Evolutionary conservation across 2,329 filamentous ascomycete genomes (phyloP).

Genomic region (Metarhizium humberi): DNA sequence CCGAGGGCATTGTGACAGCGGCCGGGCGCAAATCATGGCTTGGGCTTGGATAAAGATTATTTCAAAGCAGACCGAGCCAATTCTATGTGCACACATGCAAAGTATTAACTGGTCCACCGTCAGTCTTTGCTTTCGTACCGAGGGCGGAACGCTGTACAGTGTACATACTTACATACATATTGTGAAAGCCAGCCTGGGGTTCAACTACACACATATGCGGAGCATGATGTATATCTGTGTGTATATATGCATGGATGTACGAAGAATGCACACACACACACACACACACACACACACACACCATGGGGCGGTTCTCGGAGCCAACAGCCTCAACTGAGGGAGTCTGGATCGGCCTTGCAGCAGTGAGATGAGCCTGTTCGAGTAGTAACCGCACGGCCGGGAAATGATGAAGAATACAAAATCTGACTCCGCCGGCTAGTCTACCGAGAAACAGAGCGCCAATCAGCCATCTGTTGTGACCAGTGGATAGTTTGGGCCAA

Average conservation of each 20-base stretch:
- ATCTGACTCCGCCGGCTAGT: neutral
- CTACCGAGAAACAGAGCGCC: conserved; percentile 5
- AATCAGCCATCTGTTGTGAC: conserved; percentile 1
- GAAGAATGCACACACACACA: neutral
- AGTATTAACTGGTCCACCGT: too few species aligned
- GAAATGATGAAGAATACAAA: conserved; percentile 4
- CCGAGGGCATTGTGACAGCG: neutral
- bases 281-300: neutral
- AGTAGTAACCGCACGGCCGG: conserved; percentile 4
- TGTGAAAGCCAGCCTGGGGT: too few species aligned
- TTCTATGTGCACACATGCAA: too few species aligned
- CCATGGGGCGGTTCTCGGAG: neutral
- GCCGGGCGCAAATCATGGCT: neutral
- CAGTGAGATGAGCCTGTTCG: conserved; percentile 1
- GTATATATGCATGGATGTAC: too few species aligned
- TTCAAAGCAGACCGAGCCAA: too few species aligned
- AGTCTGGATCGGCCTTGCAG: conserved; percentile 3
- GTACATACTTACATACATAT: too few species aligned
- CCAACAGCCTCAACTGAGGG: conserved; percentile 4
- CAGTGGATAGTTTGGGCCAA: neutral
- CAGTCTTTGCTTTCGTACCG: too few species aligned
- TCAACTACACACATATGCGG: too few species aligned
- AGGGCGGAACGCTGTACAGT: too few species aligned
- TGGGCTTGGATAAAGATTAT: neutral
- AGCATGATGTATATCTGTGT: too few species aligned